phyloP scores from a whole-genome alignment of 2,329 filamentous ascomycete genomes.

The Fusarium vanettenii region DNA sequence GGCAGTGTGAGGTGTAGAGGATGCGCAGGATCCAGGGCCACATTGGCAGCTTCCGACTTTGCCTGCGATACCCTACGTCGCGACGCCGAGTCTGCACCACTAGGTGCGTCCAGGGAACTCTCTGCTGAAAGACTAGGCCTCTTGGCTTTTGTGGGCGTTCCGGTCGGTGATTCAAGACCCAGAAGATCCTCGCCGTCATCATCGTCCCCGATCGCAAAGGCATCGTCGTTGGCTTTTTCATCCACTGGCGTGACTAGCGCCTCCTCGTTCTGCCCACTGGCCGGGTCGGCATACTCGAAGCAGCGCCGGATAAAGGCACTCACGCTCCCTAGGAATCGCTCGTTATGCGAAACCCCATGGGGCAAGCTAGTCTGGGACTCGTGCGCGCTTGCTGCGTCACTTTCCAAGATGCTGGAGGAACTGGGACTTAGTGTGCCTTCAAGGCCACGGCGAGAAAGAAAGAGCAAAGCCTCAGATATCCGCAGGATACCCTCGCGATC shows the following conservation, averaged over 20 bases:
- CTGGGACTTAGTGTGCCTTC: constrained; percentile 79
- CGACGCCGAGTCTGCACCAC: constrained; percentile 30
- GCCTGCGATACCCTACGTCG: constrained; percentile 67
- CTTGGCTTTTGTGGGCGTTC: constrained; percentile 56
- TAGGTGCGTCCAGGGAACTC: constrained; percentile 38
- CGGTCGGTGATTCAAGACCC: constrained; percentile 63
- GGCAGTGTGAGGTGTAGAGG: constrained; percentile 95
- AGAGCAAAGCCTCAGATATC: constrained; percentile 93
- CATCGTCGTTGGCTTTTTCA: constrained; percentile 50
- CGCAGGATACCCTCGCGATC: constrained; percentile 94
- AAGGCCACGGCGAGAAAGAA: constrained; percentile 89
- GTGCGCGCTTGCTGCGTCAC: constrained; percentile 44
- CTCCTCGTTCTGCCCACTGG: constrained; percentile 65
- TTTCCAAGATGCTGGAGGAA: constrained; percentile 65
- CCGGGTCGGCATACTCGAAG: constrained; percentile 97
- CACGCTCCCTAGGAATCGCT: constrained; percentile 91
- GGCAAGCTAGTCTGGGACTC: constrained; percentile 55
- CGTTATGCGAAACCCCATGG: constrained; percentile 75
- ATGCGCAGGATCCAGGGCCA: constrained; percentile 90
- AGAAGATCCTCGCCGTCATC: constrained; percentile 73
- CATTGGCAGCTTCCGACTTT: constrained; percentile 83
- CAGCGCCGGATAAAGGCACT: constrained; percentile 96
- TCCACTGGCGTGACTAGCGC: constrained; percentile 30
- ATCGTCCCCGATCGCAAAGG: constrained; percentile 83
- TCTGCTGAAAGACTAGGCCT: constrained; percentile 56